phyloP scores from a whole-genome alignment of 352 stramenopile genomes.

The Hyaloperonospora arabidopsidis region DNA sequence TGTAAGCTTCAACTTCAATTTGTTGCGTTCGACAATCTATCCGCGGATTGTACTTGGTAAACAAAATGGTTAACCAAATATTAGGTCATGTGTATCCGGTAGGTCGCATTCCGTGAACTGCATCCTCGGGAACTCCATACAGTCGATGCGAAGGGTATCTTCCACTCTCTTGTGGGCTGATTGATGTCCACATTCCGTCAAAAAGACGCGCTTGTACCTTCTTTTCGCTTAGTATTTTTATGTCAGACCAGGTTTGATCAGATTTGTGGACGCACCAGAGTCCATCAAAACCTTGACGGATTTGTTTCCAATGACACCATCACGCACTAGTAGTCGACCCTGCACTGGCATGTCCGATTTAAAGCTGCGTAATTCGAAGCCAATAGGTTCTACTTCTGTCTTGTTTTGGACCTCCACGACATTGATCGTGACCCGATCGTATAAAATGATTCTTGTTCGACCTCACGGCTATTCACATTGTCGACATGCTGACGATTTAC shows the following conservation, averaged over 20 bases:
- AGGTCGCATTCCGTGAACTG: constrained; percentile 12
- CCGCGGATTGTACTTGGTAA: constrained; percentile 8
- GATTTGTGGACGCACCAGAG: constrained; percentile 1
- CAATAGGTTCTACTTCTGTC: not conserved
- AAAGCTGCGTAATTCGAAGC: not conserved
- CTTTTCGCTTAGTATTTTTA: not conserved
- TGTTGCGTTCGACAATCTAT: constrained; percentile 12
- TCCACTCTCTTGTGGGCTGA: constrained; percentile 10
- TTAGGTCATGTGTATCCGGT: constrained; percentile 9
- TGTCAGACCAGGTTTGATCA: not conserved
- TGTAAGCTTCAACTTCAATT: not conserved
- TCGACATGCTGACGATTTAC: not conserved
- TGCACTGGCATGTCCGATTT: not conserved
- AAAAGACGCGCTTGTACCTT: constrained; percentile 4
- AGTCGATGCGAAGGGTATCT: constrained; percentile 9
- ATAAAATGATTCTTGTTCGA: not conserved
- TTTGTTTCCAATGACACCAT: not conserved
- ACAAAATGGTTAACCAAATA: constrained; percentile 18
- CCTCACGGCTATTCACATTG: not conserved
- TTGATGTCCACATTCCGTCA: constrained; percentile 5
- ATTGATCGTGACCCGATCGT: not conserved
- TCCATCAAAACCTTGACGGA: not conserved
- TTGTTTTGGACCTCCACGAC: constrained; percentile 1
- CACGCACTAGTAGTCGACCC: constrained; percentile 1
- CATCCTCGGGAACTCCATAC: constrained; percentile 8